Conservation (phyloP, 169 alveolate species). For the Babesia sp. region DNA sequence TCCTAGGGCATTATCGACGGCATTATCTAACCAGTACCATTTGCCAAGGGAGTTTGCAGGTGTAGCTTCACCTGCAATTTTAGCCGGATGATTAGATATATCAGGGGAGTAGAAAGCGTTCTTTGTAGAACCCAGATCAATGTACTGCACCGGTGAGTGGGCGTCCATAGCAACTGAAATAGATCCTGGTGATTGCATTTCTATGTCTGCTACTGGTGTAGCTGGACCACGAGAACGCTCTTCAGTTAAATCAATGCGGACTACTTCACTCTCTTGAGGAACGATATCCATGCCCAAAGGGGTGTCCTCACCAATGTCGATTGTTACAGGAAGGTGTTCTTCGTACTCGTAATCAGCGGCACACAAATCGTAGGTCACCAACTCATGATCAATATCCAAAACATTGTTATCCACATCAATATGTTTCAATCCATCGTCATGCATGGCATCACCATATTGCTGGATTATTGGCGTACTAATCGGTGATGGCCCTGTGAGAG, state of each 20-base stretch:
- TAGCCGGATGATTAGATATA: background rate
- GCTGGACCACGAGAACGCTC: too few species aligned
- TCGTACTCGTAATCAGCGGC: too few species aligned
- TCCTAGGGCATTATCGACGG: constrained; percentile 4
- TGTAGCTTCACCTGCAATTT: background rate
- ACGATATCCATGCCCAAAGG: too few species aligned
- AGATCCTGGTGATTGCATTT: background rate
- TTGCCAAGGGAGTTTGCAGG: background rate
- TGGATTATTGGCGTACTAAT: background rate
- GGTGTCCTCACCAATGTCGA: constrained; percentile 1
- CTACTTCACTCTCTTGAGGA: too few species aligned
- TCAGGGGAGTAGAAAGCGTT: background rate
- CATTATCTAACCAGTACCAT: constrained; percentile 37
- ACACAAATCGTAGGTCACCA: background rate
- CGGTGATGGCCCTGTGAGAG: background rate
- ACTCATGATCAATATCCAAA: background rate
- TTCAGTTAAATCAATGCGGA: too few species aligned
- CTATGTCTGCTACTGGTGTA: too few species aligned
- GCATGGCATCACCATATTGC: background rate
- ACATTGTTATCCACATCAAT: background rate
- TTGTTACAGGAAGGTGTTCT: background rate
- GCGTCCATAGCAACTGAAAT: background rate
- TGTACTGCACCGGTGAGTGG: constrained; percentile 11
- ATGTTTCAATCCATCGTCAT: background rate
- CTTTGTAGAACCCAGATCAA: constrained; percentile 19